Percentiles rank a stretch among this genome's conserved stretches.
Conservation (phyloP, 2,329 filamentous ascomycete genomes). For the Fusarium coffeatum region DNA sequence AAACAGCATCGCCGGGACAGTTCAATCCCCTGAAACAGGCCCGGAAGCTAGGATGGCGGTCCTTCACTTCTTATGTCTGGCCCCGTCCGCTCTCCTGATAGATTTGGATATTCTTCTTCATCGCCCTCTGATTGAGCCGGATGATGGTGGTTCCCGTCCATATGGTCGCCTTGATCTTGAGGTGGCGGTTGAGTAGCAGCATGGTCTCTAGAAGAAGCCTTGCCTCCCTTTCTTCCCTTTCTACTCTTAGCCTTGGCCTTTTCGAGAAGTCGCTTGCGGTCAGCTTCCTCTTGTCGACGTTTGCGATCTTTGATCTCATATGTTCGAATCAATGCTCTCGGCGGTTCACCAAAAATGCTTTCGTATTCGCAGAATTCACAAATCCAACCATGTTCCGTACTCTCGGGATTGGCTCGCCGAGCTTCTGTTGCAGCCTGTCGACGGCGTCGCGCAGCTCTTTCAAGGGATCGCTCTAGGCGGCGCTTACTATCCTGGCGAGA, state of each 20-base stretch:
- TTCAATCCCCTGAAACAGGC: not conserved
- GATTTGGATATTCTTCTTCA: conserved; percentile 46
- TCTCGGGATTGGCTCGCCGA: conserved; percentile 79
- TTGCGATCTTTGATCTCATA: conserved; percentile 96
- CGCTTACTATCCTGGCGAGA: conserved; percentile 70
- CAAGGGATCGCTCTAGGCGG: conserved; percentile 76
- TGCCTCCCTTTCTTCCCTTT: conserved; percentile 84
- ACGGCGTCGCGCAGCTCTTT: conserved; percentile 79
- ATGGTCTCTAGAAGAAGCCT: conserved; percentile 55
- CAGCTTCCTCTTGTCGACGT: conserved; percentile 84
- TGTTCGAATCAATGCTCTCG: conserved; percentile 84
- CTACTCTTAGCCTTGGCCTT: conserved; percentile 94
- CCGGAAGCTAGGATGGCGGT: conserved; percentile 26
- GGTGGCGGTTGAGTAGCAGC: conserved; percentile 38
- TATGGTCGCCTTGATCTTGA: conserved; percentile 37
- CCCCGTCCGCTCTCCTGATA: conserved; percentile 33
- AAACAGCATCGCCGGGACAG: not conserved
- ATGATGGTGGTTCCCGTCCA: conserved; percentile 49
- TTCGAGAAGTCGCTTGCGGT: conserved; percentile 84
- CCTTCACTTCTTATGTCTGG: conserved; percentile 23
- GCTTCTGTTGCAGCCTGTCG: conserved; percentile 80
- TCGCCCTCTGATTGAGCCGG: conserved; percentile 55
- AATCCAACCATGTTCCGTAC: conserved; percentile 83
- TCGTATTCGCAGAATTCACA: conserved; percentile 99
- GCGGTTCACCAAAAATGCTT: conserved; percentile 89